A percentile compares a stretch with the other conserved stretches of the same genome.
Evolutionary conservation across 305 asterid genomes (phyloP).

Genomic region (Fraxinus baroniana): DNA sequence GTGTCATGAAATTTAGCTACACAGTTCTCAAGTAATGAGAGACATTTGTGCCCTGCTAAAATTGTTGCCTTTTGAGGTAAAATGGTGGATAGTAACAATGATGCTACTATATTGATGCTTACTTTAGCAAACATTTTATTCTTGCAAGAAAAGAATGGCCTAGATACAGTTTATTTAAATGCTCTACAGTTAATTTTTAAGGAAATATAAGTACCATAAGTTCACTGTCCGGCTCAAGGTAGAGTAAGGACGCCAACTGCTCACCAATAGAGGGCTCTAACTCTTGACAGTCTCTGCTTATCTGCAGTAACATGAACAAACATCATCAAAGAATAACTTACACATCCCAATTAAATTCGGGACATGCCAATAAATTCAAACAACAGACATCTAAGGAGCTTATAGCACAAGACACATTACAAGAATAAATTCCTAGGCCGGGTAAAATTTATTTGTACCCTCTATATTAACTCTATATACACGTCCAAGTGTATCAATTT

Average conservation of each 20-base stretch:
- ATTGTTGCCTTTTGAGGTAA: not conserved
- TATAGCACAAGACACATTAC: not conserved
- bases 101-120: not conserved
- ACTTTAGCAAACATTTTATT: not conserved
- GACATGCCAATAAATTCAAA: not conserved
- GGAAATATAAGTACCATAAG: slow-evolving; percentile 66
- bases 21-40: not conserved
- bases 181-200: slow-evolving; percentile 2
- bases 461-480: not conserved
- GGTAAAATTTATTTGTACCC: not conserved
- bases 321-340: not conserved
- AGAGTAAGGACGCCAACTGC: slow-evolving; percentile 86
- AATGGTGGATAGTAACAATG: not conserved
- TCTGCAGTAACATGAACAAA: slow-evolving; percentile 53
- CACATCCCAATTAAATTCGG: not conserved
- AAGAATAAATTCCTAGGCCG: not conserved
- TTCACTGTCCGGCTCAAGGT: slow-evolving; percentile 97
- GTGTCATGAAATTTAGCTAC: not conserved
- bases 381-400: not conserved
- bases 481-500: not conserved
- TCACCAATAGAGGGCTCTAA: slow-evolving; percentile 89
- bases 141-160: not conserved
- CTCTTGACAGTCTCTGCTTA: slow-evolving; percentile 97
- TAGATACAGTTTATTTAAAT: slow-evolving; percentile 11
- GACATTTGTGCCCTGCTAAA: not conserved